Conservation (phyloP, 1,139 yeast genomes). For the Candida frijolesensis region DNA sequence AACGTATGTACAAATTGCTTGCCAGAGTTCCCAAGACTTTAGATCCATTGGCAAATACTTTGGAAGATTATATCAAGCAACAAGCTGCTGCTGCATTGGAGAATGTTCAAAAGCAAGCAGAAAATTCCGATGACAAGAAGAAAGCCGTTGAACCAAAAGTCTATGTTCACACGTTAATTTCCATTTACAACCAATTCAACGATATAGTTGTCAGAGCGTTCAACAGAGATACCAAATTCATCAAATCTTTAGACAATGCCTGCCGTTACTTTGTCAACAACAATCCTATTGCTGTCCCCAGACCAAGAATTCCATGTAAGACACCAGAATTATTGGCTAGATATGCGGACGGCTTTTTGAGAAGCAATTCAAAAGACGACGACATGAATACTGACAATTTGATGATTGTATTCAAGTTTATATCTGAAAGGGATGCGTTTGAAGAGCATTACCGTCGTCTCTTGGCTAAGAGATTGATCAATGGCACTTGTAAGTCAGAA, state of each 20-base stretch:
- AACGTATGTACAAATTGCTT: slow-evolving; percentile 75
- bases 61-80: slow-evolving; percentile 72
- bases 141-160: slow-evolving; percentile 66
- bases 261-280: slow-evolving; percentile 83
- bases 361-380: slow-evolving; percentile 70
- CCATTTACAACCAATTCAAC: slow-evolving; percentile 68
- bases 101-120: slow-evolving; percentile 55
- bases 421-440: slow-evolving; percentile 93
- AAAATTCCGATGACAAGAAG: slow-evolving; percentile 26
- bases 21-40: slow-evolving; percentile 75
- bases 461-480: slow-evolving; percentile 85
- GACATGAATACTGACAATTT: slow-evolving; percentile 84
- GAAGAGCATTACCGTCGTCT: slow-evolving; percentile 90
- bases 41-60: slow-evolving; percentile 72
- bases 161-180: slow-evolving; percentile 76
- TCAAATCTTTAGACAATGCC: slow-evolving; percentile 87
- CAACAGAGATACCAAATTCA: slow-evolving; percentile 75
- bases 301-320: slow-evolving; percentile 48
- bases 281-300: slow-evolving; percentile 77
- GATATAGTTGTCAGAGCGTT: slow-evolving; percentile 71
- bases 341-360: slow-evolving; percentile 83
- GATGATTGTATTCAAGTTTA: slow-evolving; percentile 83
- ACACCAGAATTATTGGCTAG: slow-evolving; percentile 93
- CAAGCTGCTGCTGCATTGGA: slow-evolving; percentile 74
- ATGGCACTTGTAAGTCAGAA: slow-evolving; percentile 79